A percentile compares a stretch with the other conserved stretches of the same genome.
Conservation (phyloP, 768 basidiomycete species). For the Rubroboletus pulcherrimus region DNA sequence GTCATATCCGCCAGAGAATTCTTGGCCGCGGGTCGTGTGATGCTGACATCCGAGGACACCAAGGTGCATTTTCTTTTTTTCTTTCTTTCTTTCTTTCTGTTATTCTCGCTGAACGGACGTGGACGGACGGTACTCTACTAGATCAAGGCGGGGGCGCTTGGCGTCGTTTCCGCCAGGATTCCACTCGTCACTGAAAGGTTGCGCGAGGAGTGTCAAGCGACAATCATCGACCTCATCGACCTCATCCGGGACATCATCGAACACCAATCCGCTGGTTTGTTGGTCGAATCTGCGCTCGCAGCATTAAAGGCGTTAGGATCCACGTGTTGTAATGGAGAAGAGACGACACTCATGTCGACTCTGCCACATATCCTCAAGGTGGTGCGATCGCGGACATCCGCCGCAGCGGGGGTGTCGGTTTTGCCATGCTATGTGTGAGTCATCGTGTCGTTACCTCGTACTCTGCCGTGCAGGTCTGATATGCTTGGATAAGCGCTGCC, state of each 20-base stretch:
- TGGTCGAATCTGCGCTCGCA: conserved; percentile 48
- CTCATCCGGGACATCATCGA: conserved; percentile 48
- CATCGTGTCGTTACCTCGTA: not conserved
- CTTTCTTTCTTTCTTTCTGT: not conserved
- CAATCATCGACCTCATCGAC: conserved; percentile 51
- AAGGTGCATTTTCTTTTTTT: conserved; percentile 38
- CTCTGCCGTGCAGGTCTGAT: conserved; percentile 4
- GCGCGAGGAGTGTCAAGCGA: conserved; percentile 48
- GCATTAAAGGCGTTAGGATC: conserved; percentile 58
- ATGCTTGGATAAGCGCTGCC: conserved; percentile 45
- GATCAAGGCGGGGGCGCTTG: conserved; percentile 67
- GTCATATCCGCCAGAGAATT: conserved; percentile 74
- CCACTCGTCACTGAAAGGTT: conserved; percentile 52
- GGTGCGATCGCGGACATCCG: conserved; percentile 38
- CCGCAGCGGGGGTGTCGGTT: conserved; percentile 46
- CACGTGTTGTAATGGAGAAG: conserved; percentile 64
- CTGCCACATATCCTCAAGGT: conserved; percentile 56
- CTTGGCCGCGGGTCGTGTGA: conserved; percentile 49
- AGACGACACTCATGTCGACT: conserved; percentile 52
- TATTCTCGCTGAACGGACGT: not conserved
- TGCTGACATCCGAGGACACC: conserved; percentile 51
- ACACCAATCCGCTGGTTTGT: conserved; percentile 35
- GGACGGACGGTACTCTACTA: conserved; percentile 23
- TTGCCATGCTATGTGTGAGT: conserved; percentile 62
- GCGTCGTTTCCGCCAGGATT: conserved; percentile 64